phyloP scores from a whole-genome alignment of 2,329 filamentous ascomycete genomes.

The Sporothrix brasiliensis region DNA sequence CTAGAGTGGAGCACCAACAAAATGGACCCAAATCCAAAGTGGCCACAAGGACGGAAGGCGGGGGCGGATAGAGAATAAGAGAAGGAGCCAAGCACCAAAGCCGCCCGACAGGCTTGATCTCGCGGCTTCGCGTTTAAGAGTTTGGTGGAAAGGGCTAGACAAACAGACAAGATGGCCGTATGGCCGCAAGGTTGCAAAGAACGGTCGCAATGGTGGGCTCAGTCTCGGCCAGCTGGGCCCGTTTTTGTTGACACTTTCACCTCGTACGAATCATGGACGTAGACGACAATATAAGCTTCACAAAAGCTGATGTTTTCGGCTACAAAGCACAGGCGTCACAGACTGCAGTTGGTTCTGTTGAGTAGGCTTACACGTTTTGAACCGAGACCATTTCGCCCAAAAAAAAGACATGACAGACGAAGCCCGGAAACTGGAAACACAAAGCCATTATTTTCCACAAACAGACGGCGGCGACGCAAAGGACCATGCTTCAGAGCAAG shows the following conservation, averaged over 20 bases:
- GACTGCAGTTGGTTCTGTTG: neutral
- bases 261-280: neutral
- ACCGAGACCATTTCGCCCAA: neutral
- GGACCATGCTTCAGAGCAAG: neutral
- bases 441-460: neutral
- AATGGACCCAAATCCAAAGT: neutral
- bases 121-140: constrained; percentile 18
- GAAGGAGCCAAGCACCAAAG: constrained; percentile 1
- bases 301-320: neutral
- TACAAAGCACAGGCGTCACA: neutral
- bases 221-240: neutral
- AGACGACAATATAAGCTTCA: neutral
- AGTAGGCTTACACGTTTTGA: too few species aligned
- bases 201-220: neutral
- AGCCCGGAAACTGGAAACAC: neutral
- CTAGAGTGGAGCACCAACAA: neutral
- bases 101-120: constrained; percentile 10
- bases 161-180: neutral
- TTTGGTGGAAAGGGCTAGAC: neutral
- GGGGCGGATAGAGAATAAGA: constrained; percentile 26
- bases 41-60: constrained; percentile 14
- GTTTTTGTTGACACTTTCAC: neutral
- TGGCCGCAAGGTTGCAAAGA: neutral
- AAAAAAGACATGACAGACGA: neutral
- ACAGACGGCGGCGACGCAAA: neutral